Conservation (phyloP, 345 rosid species). For the Microcos paniculata region DNA sequence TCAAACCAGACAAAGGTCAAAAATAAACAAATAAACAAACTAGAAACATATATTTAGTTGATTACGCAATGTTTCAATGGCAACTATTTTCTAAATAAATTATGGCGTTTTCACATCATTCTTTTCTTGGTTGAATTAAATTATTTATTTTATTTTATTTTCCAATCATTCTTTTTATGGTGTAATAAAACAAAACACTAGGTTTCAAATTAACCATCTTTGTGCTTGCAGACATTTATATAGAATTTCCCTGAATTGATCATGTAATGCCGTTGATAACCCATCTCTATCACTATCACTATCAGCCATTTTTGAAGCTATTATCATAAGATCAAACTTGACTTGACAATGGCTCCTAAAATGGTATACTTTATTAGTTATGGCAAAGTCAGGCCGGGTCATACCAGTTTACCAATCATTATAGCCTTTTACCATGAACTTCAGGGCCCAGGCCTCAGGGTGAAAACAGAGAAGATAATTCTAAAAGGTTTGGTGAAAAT, state of each 20-base stretch:
- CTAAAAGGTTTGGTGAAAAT: neutral
- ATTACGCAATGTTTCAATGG: neutral
- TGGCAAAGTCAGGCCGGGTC: neutral
- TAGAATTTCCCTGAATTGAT: neutral
- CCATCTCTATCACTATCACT: constrained; percentile 4
- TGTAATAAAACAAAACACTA: neutral
- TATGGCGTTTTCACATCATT: neutral
- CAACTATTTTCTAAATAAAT: neutral
- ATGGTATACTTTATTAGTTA: neutral
- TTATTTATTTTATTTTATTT: neutral
- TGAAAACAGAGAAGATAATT: neutral
- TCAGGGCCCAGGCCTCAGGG: neutral
- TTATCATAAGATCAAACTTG: constrained; percentile 13
- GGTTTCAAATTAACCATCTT: neutral
- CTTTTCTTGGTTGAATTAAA: neutral
- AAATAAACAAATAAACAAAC: neutral
- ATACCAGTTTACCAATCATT: neutral
- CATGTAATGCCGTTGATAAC: neutral
- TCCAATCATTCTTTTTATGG: neutral
- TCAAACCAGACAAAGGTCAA: neutral
- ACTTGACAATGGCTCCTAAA: neutral
- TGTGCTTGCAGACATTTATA: neutral
- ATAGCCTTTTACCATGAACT: neutral
- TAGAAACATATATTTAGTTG: neutral
- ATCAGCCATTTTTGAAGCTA: constrained; percentile 6